Evolutionary conservation across 2,329 filamentous ascomycete species (phyloP), one percentile per base, ranked within the genome.

Genomic region (Colletotrichum lentis): DNA sequence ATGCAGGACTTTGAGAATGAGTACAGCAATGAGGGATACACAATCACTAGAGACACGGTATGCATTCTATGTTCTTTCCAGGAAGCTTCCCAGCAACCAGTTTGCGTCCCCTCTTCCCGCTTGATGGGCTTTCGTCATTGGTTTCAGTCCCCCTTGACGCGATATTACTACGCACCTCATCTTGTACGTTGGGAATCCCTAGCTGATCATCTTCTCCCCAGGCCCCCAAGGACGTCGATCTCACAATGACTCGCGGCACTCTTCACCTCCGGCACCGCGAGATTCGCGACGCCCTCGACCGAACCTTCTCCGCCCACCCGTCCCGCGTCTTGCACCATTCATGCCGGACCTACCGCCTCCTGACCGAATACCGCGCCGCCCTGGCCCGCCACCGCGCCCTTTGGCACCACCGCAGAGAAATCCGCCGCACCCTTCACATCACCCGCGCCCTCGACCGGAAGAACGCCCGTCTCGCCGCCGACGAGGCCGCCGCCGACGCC

Each of bases 171-270:
- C n/a, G n/a, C 1, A 35, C 31, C 0, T 10, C 7, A 2, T 7
- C 31, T 7, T 35, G 7, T 35, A 7, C 31, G 31, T 35, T 35
- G 31, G 31, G 8, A 12, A n/a, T 3, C 2, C 6, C 16, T 5
- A 43, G 37, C 58, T 61, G 22, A 61, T 35, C 35, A 20, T 14
- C 2, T 12, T 0, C 12, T 2, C 5, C 1, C 10, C 18, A 64
- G 62, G 27, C 54, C 14, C 24, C 53, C 10, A 43, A 35, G 20
- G 54, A 64, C 2, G 3, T 59, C 7, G 62, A 64, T 4, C 27
- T 64, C 3, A n/a, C 35, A 1, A 64, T 64, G 24, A 31, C 41
- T 6, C 46, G 62, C 46, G 27, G 46, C n/a, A 44, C 54, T 5
- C 37, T 64, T n/a, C 39, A 59, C 46, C 37, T 58, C 16, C 24